Conservation (phyloP, 164 flowering plant species). For the Warburgia ugandensis region DNA sequence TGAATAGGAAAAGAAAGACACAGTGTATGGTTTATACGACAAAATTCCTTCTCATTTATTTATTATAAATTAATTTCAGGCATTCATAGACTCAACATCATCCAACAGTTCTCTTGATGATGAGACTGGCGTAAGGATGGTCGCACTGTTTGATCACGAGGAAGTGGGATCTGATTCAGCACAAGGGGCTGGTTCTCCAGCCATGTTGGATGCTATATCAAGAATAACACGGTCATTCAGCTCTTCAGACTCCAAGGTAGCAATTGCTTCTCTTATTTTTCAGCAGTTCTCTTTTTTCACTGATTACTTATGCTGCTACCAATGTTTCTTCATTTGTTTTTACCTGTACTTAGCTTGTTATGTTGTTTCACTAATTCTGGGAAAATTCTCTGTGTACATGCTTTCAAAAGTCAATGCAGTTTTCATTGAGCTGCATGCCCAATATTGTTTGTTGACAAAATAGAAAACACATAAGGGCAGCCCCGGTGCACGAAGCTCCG, state of each 20-base stretch:
- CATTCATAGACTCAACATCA: slow-evolving; percentile 50
- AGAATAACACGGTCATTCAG: slow-evolving; percentile 63
- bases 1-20: too few species aligned
- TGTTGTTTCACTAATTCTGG: too few species aligned
- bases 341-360: too few species aligned
- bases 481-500: too few species aligned
- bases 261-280: background rate
- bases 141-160: slow-evolving; percentile 69
- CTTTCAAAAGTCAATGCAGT: too few species aligned
- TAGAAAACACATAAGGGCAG: too few species aligned
- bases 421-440: too few species aligned
- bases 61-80: slow-evolving; percentile 25
- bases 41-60: background rate
- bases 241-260: slow-evolving; percentile 56
- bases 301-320: background rate
- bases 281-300: slow-evolving; percentile 1
- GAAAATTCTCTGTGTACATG: too few species aligned
- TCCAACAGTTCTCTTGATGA: slow-evolving; percentile 51
- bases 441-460: too few species aligned
- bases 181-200: slow-evolving; percentile 99
- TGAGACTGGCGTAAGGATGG: slow-evolving; percentile 81
- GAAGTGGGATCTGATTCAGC: slow-evolving; percentile 76
- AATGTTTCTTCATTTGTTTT: background rate
- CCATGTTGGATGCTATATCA: slow-evolving; percentile 79
- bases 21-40: background rate